Percentiles rank a stretch among this genome's conserved stretches.
phyloP scores from a whole-genome alignment of 2,329 filamentous ascomycete genomes.

The Sporothrix pallida region DNA sequence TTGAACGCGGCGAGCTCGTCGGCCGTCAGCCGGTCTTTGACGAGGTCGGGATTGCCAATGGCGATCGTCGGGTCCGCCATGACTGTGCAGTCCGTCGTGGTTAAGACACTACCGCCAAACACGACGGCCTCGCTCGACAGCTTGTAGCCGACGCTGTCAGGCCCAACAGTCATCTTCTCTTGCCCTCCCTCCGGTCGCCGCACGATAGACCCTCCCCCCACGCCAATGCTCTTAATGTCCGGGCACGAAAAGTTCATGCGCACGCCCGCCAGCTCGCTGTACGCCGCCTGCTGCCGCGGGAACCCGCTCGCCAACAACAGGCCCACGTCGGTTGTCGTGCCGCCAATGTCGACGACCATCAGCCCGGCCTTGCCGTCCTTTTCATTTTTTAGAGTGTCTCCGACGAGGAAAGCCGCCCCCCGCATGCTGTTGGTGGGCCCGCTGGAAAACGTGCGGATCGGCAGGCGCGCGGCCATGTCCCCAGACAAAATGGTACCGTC shows the following conservation, averaged over 20 bases:
- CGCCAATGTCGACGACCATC: slow-evolving; percentile 71
- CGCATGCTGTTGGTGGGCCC: slow-evolving; percentile 69
- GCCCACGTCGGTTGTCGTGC: slow-evolving; percentile 70
- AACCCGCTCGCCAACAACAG: slow-evolving; percentile 66
- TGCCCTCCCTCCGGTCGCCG: slow-evolving; percentile 48
- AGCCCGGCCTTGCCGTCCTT: slow-evolving; percentile 45
- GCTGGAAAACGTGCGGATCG: slow-evolving; percentile 66
- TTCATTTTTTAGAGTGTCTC: slow-evolving; percentile 39
- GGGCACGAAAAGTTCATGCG: slow-evolving; percentile 66
- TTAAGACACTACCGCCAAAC: slow-evolving; percentile 63
- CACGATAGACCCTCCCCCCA: slow-evolving; percentile 64
- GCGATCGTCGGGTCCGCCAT: slow-evolving; percentile 46
- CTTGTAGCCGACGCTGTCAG: slow-evolving; percentile 45
- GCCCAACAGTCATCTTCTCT: slow-evolving; percentile 47
- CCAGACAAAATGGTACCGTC: slow-evolving; percentile 66
- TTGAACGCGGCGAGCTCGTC: slow-evolving; percentile 48
- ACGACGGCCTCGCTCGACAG: slow-evolving; percentile 59
- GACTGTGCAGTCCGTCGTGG: slow-evolving; percentile 62
- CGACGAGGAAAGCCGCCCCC: slow-evolving; percentile 64
- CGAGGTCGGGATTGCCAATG: slow-evolving; percentile 49
- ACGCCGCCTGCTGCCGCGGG: slow-evolving; percentile 66
- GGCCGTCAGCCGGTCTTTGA: slow-evolving; percentile 43
- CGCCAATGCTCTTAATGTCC: slow-evolving; percentile 64
- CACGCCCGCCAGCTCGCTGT: slow-evolving; percentile 66
- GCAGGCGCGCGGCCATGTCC: slow-evolving; percentile 58